These are phyloP conservation scores for Cucurbita pepo DNA, from an alignment of 306 rosid species.

Conservation along the genomic window DNA sequence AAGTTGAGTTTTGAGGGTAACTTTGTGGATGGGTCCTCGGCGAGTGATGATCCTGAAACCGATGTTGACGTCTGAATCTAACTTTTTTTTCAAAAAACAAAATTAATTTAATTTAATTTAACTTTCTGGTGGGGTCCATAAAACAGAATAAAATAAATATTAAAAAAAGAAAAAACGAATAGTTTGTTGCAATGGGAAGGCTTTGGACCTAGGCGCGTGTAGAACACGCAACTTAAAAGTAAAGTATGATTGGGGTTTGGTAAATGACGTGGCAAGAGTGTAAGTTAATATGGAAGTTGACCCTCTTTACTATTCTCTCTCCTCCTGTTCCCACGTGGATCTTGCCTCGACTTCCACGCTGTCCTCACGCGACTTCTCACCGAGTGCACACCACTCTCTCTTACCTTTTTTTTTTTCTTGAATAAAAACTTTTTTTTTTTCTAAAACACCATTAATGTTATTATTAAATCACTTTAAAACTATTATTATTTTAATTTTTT, in stretches of 20 bases:
- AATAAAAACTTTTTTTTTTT: too few species aligned
- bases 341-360: background rate
- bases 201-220: background rate
- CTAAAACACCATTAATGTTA: too few species aligned
- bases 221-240: too few species aligned
- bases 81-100: background rate
- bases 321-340: background rate
- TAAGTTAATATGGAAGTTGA: background rate
- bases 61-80: background rate
- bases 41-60: background rate
- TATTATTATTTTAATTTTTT: too few species aligned
- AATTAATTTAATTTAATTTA: background rate
- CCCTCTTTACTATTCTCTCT: background rate
- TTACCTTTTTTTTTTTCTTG: background rate
- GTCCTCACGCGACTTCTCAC: background rate
- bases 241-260: background rate
- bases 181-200: background rate
- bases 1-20: background rate
- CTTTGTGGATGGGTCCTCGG: background rate
- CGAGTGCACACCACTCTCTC: background rate
- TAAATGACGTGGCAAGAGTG: background rate
- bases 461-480: too few species aligned
- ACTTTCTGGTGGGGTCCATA: background rate
- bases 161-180: background rate
- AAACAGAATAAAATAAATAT: background rate